These are phyloP conservation scores for Lepidium sativum DNA, from an alignment of 345 rosid species.

Conservation along the genomic window DNA sequence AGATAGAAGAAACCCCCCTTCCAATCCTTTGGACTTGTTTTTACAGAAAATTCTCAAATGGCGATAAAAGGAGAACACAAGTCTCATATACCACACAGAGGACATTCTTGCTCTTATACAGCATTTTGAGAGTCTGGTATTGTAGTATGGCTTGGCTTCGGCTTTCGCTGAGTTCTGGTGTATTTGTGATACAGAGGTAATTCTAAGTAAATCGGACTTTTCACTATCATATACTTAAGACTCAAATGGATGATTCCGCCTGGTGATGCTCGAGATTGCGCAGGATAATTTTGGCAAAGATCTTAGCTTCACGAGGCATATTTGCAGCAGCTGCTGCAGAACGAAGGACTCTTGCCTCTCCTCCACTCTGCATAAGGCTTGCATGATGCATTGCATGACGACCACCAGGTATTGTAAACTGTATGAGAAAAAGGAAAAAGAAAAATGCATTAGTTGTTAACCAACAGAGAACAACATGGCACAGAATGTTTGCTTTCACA, in stretches of 20 bases:
- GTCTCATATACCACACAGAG: slow-evolving; percentile 6
- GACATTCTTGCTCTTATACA: slow-evolving; percentile 14
- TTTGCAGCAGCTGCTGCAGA: slow-evolving; percentile 85
- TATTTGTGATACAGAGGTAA: slow-evolving; percentile 11
- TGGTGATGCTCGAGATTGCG: slow-evolving; percentile 81
- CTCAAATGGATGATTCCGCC: slow-evolving; percentile 34
- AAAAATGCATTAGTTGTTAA: not conserved
- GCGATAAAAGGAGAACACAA: not conserved
- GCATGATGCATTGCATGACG: slow-evolving; percentile 88
- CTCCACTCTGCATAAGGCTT: slow-evolving; percentile 70
- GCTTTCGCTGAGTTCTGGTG: slow-evolving; percentile 2
- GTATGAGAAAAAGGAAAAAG: slow-evolving; percentile 15
- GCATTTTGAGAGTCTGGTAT: slow-evolving; percentile 5
- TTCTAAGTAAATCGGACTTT: slow-evolving; percentile 12
- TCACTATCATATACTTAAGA: not conserved
- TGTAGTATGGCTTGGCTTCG: slow-evolving; percentile 4
- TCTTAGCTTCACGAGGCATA: slow-evolving; percentile 71
- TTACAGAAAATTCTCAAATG: not conserved
- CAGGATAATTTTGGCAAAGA: slow-evolving; percentile 76
- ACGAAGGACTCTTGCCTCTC: slow-evolving; percentile 72
- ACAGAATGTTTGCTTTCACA: not conserved
- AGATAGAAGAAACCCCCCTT: not conserved
- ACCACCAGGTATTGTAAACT: slow-evolving; percentile 91
- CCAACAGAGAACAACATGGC: not conserved
- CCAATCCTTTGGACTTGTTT: not conserved